Evolutionary conservation across 129 eudicot species (phyloP), one percentile per base, ranked within the genome.

Genomic region (Ambrosia artemisiifolia): DNA sequence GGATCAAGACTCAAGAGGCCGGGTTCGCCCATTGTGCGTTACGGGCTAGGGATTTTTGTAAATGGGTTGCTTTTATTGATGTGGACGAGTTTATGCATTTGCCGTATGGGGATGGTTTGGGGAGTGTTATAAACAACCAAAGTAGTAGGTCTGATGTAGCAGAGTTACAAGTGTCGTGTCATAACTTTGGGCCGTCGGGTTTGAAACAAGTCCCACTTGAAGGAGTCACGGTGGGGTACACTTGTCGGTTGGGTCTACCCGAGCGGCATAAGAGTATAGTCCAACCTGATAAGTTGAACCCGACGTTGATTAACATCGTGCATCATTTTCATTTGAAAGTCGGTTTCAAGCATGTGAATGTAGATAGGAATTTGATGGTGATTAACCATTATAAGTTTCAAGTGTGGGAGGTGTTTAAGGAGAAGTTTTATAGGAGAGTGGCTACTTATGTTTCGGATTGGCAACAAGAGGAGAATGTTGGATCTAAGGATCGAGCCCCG

Each of bases 1-100:
- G 97, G 97, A 82, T 88, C 80, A 91, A 91, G 84, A 78, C 88
- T 8, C 97, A 91, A 75, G 96, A 91, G 76, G 95, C 97, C 0
- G 96, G 97, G 59, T 91, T 91, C 33, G 85, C 96, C 0, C 97
- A 91, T 69, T 91, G 97, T 44, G 92, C 91, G 0, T 28, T 88
- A 71, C 85, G 85, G 28, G 91, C 96, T 6, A 73, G 90, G 43
- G 84, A 82, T 11, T 38, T 24, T 3, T 91, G 97, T n/a, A 75
- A 86, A 40, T 91, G 97, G 97, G 90, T 88, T 0, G 90, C 79
- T 11, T 91, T 88, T 69, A 84, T 91, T 4, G 97, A 91, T 11
- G 95, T 91, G 14, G 97, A 91, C 28, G 97, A 91, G 84, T 91
- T 88, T 62, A 30, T 91, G 5, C 84, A 85, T 75, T 71, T 86